phyloP scores from a whole-genome alignment of 306 rosid genomes.

The Medicago lupulina region DNA sequence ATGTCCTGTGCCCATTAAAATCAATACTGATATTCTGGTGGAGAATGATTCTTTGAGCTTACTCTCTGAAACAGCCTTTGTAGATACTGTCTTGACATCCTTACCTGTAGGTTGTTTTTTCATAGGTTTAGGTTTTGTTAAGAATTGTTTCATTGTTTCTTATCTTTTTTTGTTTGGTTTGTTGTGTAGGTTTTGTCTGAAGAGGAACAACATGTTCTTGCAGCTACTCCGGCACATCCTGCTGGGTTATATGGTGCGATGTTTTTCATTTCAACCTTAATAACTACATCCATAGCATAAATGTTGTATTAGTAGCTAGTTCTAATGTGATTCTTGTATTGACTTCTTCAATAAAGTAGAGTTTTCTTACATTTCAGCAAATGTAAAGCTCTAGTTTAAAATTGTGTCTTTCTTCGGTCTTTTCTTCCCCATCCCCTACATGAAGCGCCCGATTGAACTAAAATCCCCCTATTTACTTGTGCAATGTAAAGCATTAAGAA shows the following conservation, averaged over 20 bases:
- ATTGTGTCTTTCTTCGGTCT: neutral
- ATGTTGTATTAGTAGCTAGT: slow-evolving; percentile 1
- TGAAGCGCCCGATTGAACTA: slow-evolving; percentile 1
- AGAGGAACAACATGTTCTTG: slow-evolving; percentile 83
- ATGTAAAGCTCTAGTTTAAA: neutral
- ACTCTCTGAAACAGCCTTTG: slow-evolving; percentile 65
- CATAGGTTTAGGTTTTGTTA: neutral
- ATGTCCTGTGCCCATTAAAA: slow-evolving; percentile 63
- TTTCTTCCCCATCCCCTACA: neutral
- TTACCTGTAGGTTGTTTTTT: slow-evolving; percentile 69
- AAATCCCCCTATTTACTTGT: slow-evolving; percentile 20
- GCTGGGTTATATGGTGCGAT: slow-evolving; percentile 79
- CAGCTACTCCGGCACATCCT: slow-evolving; percentile 98
- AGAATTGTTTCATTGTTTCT: slow-evolving; percentile 37
- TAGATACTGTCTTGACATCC: slow-evolving; percentile 75
- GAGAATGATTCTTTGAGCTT: slow-evolving; percentile 73
- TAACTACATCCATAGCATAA: slow-evolving; percentile 25
- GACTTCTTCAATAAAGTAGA: neutral
- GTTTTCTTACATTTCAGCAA: slow-evolving; percentile 7
- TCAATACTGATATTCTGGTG: slow-evolving; percentile 64
- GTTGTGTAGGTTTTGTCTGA: slow-evolving; percentile 74
- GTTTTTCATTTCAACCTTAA: slow-evolving; percentile 21
- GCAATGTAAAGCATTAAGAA: slow-evolving; percentile 19
- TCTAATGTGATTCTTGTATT: neutral
- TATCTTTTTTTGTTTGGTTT: slow-evolving; percentile 37